A percentile compares a stretch with the other conserved stretches of the same genome.
Conservation (phyloP, 257 asterid species). For the Penstemon eatonii region DNA sequence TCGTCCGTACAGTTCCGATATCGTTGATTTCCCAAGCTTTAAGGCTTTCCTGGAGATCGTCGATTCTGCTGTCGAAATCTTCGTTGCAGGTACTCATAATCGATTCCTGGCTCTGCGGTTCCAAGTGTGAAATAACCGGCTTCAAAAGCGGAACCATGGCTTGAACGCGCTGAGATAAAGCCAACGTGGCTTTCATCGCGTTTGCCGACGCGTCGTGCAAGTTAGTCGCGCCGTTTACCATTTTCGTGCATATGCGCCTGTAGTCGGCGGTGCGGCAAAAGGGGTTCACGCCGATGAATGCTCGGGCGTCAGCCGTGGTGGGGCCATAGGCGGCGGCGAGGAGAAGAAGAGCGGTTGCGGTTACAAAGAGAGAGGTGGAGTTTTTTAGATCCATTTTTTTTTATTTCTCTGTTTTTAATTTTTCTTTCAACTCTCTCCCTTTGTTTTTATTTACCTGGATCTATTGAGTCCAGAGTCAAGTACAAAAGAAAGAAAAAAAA, state of each 20-base stretch:
- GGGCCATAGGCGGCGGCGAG: conserved; percentile 20
- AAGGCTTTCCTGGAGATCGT: conserved; percentile 31
- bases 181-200: conserved; percentile 35
- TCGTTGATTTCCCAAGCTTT: conserved; percentile 30
- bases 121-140: conserved; percentile 21
- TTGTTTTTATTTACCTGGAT: not conserved
- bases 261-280: conserved; percentile 46
- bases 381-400: conserved; percentile 27
- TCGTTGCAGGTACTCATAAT: conserved; percentile 28
- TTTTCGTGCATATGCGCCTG: conserved; percentile 37
- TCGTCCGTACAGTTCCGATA: conserved; percentile 26
- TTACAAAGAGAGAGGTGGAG: conserved; percentile 19
- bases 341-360: conserved; percentile 27
- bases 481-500: not conserved
- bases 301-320: conserved; percentile 27
- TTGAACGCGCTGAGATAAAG: conserved; percentile 25
- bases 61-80: conserved; percentile 26
- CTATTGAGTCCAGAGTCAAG: not conserved
- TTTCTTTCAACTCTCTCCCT: not conserved
- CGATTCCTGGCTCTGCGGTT: conserved; percentile 2
- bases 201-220: conserved; percentile 38
- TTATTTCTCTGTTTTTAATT: not conserved
- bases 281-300: conserved; percentile 32
- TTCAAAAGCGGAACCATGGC: conserved; percentile 17
- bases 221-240: conserved; percentile 41